Base-by-base conservation (phyloP, 345 rosid species). In the Iberis pinnata region DNA sequence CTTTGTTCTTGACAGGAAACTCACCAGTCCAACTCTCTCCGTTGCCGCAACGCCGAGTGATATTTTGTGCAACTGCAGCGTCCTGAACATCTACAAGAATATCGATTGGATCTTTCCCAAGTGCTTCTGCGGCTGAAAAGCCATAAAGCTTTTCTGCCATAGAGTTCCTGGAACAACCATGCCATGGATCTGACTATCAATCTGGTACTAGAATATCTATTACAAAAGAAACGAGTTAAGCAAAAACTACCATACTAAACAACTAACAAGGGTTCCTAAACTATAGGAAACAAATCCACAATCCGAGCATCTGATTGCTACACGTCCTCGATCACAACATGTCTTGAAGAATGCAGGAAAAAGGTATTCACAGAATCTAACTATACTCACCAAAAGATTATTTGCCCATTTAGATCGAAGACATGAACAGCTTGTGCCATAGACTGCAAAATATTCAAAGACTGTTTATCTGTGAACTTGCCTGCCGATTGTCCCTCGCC, bases 391-490 rank as follows among this genome's bases (percentile, higher is more conserved):
- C 97, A 92, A 68, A 88, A 88, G 61, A 88, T 79, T n/a, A 92
- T 68, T 16, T 83, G 82, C 43, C 79, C 80, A 22, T 55, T 48
- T n/a, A 70, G 71, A 70, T 83, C 94, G 65, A 76, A 71, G 63
- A 92, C 88, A 69, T 92, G 93, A 70, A 92, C 89, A 47, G 95
- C 73, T 55, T 92, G 98, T 24, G 95, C 98, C 97, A 92, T 80
- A 61, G 88, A 80, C 81, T 92, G 95, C 76, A 92, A 79, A 49
- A 92, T 92, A 70, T 83, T 88, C 78, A 85, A 74, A 78, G 75
- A 88, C 71, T 92, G 98, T 59, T 63, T 78, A 40, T 88, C 84
- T 9, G 83, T 80, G 63, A 88, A 88, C 60, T 80, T 78, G 53
- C 77, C 74, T 13, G 76, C 70, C 19, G 93, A 65, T 12, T 94